Conservation (phyloP, 352 stramenopile genomes). For the Pythium dissotocum region DNA sequence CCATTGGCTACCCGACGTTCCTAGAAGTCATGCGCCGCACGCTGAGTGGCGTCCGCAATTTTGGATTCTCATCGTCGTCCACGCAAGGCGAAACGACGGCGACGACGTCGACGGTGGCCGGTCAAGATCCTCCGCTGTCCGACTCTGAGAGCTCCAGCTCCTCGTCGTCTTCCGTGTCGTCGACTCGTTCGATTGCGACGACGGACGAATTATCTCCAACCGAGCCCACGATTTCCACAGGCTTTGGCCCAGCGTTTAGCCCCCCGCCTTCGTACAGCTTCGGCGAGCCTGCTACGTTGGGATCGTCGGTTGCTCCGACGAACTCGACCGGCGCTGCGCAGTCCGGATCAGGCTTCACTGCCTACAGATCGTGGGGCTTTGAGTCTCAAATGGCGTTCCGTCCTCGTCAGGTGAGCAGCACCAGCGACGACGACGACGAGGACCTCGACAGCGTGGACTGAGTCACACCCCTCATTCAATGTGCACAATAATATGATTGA, state of each 20-base stretch:
- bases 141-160: conserved; percentile 24
- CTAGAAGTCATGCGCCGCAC: conserved; percentile 52
- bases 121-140: background rate
- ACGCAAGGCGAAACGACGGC: conserved; percentile 19
- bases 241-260: background rate
- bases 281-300: background rate
- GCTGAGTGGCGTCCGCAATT: conserved; percentile 36
- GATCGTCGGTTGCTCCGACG: background rate
- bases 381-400: conserved; percentile 7
- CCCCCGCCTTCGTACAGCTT: background rate
- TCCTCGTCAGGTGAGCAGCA: conserved; percentile 31
- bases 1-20: conserved; percentile 37
- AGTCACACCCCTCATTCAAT: background rate
- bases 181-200: background rate
- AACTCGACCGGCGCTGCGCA: background rate
- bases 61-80: conserved; percentile 42
- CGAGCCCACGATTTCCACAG: background rate
- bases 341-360: background rate
- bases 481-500: background rate
- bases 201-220: background rate
- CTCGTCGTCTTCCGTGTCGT: conserved; percentile 19
- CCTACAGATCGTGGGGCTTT: background rate
- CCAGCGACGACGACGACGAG: conserved; percentile 41
- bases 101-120: background rate
- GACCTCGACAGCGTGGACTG: conserved; percentile 73